These are phyloP conservation scores for Scheffersomyces cryptocercus DNA, from an alignment of 1,139 yeast species.

Conservation along the genomic window DNA sequence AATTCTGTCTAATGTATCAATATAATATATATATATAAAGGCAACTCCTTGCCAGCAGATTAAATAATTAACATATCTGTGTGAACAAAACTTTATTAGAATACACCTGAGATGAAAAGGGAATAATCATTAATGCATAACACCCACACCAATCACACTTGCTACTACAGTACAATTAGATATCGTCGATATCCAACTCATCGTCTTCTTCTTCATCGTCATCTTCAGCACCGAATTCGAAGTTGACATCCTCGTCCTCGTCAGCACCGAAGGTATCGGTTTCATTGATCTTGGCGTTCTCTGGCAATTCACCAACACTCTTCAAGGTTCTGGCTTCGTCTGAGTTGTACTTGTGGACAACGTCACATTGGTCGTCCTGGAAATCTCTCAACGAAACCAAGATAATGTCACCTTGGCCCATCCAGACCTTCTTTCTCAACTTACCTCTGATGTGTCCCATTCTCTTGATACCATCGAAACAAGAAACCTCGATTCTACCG, in stretches of 20 bases:
- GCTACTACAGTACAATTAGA: constrained; percentile 33
- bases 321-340: constrained; percentile 98
- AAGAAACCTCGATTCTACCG: constrained; percentile 92
- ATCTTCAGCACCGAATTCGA: constrained; percentile 96
- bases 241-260: constrained; percentile 96
- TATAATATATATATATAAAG: constrained; percentile 2
- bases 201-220: constrained; percentile 73
- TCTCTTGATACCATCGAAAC: constrained; percentile 93
- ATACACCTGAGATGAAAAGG: neutral
- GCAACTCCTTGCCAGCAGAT: constrained; percentile 1
- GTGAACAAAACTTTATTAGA: neutral
- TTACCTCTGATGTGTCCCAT: constrained; percentile 99
- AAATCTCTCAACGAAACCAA: constrained; percentile 95
- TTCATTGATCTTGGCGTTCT: constrained; percentile 95
- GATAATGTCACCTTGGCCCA: constrained; percentile 97
- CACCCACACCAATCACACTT: neutral
- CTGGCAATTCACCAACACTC: constrained; percentile 95
- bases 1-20: constrained; percentile 1
- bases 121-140: neutral
- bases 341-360: constrained; percentile 92
- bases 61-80: neutral
- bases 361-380: constrained; percentile 98
- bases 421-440: constrained; percentile 99
- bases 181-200: constrained; percentile 80
- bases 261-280: constrained; percentile 97